A percentile compares a stretch with the other conserved stretches of the same genome.
phyloP scores from a whole-genome alignment of 805 yeast genomes.

The Teunomyces barrocoloradensis region DNA sequence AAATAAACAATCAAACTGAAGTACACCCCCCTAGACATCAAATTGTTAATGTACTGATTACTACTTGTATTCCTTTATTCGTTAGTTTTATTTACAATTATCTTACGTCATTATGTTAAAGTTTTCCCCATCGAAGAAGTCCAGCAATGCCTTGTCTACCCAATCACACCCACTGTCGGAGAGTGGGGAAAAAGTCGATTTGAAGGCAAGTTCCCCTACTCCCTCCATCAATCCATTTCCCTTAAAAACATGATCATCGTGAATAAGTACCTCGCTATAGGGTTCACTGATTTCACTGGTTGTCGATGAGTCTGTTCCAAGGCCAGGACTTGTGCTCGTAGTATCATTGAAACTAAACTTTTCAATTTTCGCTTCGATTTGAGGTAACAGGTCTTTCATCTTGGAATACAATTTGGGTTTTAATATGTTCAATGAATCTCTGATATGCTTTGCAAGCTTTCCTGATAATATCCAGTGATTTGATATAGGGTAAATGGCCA shows the following conservation, averaged over 20 bases:
- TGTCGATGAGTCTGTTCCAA: background rate
- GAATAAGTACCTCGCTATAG: background rate
- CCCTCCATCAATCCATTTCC: background rate
- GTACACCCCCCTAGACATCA: too few relatives aligned
- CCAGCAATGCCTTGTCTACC: conserved; percentile 42
- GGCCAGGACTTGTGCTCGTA: background rate
- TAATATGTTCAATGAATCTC: conserved; percentile 43
- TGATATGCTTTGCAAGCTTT: conserved; percentile 45
- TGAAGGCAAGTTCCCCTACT: background rate
- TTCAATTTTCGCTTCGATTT: conserved; percentile 11
- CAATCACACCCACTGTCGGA: conserved; percentile 58
- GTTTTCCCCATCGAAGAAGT: conserved; percentile 3
- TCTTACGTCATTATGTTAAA: background rate
- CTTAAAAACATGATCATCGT: background rate
- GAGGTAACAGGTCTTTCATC: conserved; percentile 32
- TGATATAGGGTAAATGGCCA: conserved; percentile 49
- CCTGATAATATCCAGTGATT: conserved; percentile 51
- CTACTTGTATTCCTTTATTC: background rate
- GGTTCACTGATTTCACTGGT: background rate
- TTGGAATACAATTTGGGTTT: conserved; percentile 40
- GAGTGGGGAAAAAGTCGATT: conserved; percentile 5
- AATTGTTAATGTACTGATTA: too few relatives aligned
- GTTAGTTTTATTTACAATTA: background rate
- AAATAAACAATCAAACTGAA: too few relatives aligned
- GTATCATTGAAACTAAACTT: background rate